Evolutionary conservation across 2,329 filamentous ascomycete species (phyloP).

Genomic region (Verruconis gallopava): DNA sequence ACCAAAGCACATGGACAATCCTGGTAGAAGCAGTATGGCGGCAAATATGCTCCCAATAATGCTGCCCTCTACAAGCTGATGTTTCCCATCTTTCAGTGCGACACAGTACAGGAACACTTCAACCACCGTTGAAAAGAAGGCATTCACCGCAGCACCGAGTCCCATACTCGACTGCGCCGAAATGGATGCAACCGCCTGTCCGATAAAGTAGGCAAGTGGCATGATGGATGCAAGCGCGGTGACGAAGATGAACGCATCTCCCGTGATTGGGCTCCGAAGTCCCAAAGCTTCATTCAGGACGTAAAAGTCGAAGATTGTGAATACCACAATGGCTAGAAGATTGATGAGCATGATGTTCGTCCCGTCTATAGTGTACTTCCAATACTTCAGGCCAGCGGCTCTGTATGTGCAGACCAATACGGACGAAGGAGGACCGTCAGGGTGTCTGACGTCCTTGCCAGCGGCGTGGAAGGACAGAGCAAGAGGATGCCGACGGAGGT

Average conservation of each 20-base stretch:
- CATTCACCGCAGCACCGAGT: constrained; percentile 89
- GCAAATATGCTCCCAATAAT: constrained; percentile 97
- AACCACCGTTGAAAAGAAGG: constrained; percentile 94
- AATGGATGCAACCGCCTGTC: constrained; percentile 94
- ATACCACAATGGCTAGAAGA: constrained; percentile 81
- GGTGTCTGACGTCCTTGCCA: constrained; percentile 56
- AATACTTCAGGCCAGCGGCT: constrained; percentile 86
- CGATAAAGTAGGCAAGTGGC: constrained; percentile 94
- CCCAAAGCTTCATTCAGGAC: constrained; percentile 58
- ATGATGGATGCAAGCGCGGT: constrained; percentile 85
- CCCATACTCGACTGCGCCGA: constrained; percentile 99
- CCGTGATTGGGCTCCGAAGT: constrained; percentile 60
- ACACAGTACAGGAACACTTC: constrained; percentile 97
- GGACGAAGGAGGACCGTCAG: constrained; percentile 62
- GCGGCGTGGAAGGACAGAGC: constrained; percentile 90
- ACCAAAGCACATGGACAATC: constrained; percentile 96
- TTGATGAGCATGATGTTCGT: constrained; percentile 99
- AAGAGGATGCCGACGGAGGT: constrained; percentile 81
- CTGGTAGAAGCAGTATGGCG: constrained; percentile 86
- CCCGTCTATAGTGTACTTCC: constrained; percentile 98
- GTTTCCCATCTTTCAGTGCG: constrained; percentile 83
- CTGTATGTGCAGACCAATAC: constrained; percentile 95
- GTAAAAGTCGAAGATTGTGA: constrained; percentile 87
- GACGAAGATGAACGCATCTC: constrained; percentile 74
- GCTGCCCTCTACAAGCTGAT: constrained; percentile 85